Conservation (phyloP, 2,329 filamentous ascomycete genomes). For the Fusarium sp. region DNA sequence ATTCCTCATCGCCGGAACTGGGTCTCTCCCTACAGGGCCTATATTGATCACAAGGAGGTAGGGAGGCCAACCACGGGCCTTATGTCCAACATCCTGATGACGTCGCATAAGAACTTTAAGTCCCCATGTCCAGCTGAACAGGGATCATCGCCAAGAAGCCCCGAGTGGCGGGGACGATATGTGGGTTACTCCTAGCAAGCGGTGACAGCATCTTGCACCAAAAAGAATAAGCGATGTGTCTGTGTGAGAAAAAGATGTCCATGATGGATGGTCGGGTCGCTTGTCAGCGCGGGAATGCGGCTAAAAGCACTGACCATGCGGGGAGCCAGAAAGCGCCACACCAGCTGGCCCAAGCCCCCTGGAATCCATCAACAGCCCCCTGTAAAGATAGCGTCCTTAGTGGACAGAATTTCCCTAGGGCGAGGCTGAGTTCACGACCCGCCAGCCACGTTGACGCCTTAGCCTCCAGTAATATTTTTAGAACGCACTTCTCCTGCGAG, state of each 20-base stretch:
- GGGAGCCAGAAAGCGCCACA: constrained; percentile 11
- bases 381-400: constrained; percentile 25
- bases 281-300: constrained; percentile 34
- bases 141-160: constrained; percentile 25
- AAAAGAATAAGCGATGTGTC: constrained; percentile 3
- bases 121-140: constrained; percentile 36
- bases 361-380: neutral
- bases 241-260: neutral
- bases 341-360: constrained; percentile 15
- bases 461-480: constrained; percentile 37
- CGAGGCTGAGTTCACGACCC: constrained; percentile 30
- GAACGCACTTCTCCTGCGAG: constrained; percentile 23
- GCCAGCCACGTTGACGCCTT: constrained; percentile 34
- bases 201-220: neutral
- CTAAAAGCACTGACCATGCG: constrained; percentile 30
- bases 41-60: neutral
- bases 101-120: constrained; percentile 26
- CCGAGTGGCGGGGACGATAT: constrained; percentile 10
- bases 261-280: constrained; percentile 16
- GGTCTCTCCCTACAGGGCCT: constrained; percentile 8
- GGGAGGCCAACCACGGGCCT: constrained; percentile 24
- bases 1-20: neutral
- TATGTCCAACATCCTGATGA: constrained; percentile 4
- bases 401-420: constrained; percentile 25
- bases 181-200: constrained; percentile 1